These are phyloP conservation scores for Saprolegnia parasitica DNA, from an alignment of 352 stramenopile genomes.

Conservation along the genomic window DNA sequence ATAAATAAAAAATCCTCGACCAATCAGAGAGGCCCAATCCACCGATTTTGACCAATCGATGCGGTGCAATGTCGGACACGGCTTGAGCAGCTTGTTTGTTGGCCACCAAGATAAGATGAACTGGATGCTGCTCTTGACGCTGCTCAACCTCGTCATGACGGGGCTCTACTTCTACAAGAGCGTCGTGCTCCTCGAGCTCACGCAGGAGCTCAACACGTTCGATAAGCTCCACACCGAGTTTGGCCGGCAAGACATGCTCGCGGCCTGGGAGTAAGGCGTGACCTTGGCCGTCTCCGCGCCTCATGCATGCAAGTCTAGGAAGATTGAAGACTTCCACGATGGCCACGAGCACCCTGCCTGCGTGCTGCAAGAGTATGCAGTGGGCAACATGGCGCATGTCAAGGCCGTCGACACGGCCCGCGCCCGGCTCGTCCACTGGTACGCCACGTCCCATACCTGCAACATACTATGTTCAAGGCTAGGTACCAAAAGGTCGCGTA, in stretches of 20 bases:
- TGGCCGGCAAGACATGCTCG: constrained; percentile 51
- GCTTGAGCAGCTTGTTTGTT: constrained; percentile 2
- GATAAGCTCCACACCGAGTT: constrained; percentile 75
- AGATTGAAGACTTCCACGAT: constrained; percentile 58
- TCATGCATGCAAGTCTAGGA: constrained; percentile 29
- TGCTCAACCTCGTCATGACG: constrained; percentile 52
- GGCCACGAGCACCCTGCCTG: constrained; percentile 31
- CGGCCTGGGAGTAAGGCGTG: constrained; percentile 44
- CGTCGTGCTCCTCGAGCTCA: constrained; percentile 68
- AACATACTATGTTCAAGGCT: too few species aligned
- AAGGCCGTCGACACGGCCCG: constrained; percentile 60
- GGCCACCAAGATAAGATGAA: constrained; percentile 18
- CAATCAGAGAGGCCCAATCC: not conserved
- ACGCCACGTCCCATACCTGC: not conserved
- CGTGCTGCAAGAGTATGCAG: constrained; percentile 44
- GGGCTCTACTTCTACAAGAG: constrained; percentile 71
- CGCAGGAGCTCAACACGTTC: constrained; percentile 60
- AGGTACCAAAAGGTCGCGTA: constrained; percentile 73
- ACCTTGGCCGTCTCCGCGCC: not conserved
- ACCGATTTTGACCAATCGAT: not conserved
- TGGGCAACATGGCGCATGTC: constrained; percentile 34
- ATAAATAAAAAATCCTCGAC: not conserved
- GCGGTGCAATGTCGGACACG: too few species aligned
- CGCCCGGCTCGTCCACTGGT: constrained; percentile 63
- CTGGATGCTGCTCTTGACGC: constrained; percentile 51